Percentiles rank a stretch among this genome's conserved stretches.
Evolutionary conservation across 2,329 filamentous ascomycete species (phyloP).

Genomic region (Colletotrichum sp.): DNA sequence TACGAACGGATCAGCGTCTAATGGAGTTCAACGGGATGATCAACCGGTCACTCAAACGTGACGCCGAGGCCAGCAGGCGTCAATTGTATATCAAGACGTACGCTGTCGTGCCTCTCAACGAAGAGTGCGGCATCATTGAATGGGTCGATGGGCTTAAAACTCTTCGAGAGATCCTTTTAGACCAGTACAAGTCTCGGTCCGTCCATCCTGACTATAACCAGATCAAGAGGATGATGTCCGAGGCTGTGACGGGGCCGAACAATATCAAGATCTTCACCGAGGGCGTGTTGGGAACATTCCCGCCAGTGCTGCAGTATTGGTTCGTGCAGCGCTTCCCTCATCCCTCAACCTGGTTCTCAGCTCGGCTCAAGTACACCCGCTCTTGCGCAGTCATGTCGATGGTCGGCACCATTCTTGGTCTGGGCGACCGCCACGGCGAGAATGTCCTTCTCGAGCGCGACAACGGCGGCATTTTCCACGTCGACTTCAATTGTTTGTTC

Average conservation of each 20-base stretch:
- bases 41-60: conserved; percentile 90
- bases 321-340: conserved; percentile 95
- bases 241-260: conserved; percentile 57
- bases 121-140: conserved; percentile 97
- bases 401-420: conserved; percentile 90
- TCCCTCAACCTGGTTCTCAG: conserved; percentile 89
- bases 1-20: conserved; percentile 94
- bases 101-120: conserved; percentile 93
- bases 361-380: conserved; percentile 86
- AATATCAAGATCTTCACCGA: conserved; percentile 77
- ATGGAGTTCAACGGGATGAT: conserved; percentile 99
- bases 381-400: conserved; percentile 99
- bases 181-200: conserved; percentile 77
- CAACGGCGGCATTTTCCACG: conserved; percentile 93
- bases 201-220: conserved; percentile 73
- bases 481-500: conserved; percentile 99
- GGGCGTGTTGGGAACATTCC: conserved; percentile 69
- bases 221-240: conserved; percentile 69
- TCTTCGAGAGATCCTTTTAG: conserved; percentile 86
- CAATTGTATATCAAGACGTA: conserved; percentile 97
- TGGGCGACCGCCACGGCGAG: conserved; percentile 95
- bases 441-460: conserved; percentile 96
- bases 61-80: conserved; percentile 87
- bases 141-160: conserved; percentile 98
- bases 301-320: conserved; percentile 88